Conservation (phyloP, 1,284 basidiomycete species). For the Fomitopsis betulina region DNA sequence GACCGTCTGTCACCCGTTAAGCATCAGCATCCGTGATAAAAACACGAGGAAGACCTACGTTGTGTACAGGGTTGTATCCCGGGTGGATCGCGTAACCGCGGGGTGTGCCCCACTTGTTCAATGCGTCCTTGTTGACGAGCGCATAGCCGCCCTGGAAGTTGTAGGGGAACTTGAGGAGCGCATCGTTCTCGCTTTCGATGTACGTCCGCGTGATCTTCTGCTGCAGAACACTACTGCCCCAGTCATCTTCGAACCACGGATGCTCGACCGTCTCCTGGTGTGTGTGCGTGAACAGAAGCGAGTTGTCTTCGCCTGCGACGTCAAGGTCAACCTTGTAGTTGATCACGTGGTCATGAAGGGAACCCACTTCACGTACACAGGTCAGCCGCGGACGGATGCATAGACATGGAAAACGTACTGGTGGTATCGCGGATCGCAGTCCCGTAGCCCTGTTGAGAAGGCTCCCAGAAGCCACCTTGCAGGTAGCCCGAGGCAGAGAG, state of each 20-base stretch:
- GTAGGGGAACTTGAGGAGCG: constrained; percentile 44
- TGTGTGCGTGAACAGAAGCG: constrained; percentile 48
- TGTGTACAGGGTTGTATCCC: constrained; percentile 47
- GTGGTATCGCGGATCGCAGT: constrained; percentile 49
- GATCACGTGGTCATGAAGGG: constrained; percentile 67
- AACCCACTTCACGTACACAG: constrained; percentile 42
- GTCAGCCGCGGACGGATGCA: not conserved
- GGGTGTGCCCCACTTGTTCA: constrained; percentile 52
- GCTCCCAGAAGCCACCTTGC: constrained; percentile 56
- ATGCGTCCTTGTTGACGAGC: constrained; percentile 54
- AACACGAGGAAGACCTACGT: constrained; percentile 28
- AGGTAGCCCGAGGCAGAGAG: constrained; percentile 66
- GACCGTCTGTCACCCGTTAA: constrained; percentile 38
- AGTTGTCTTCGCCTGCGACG: constrained; percentile 53
- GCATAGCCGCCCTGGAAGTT: constrained; percentile 55
- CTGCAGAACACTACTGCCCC: constrained; percentile 50
- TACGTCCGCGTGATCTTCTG: constrained; percentile 46
- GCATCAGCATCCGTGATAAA: not conserved
- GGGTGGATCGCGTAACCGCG: constrained; percentile 55
- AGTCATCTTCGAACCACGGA: constrained; percentile 61
- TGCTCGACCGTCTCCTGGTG: constrained; percentile 43
- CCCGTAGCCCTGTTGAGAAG: constrained; percentile 47
- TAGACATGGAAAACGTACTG: constrained; percentile 31
- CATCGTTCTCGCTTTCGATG: constrained; percentile 55
- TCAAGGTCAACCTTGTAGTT: constrained; percentile 66